phyloP scores from a whole-genome alignment of 2,329 filamentous ascomycete genomes.

The Diaporthe citriasiana region DNA sequence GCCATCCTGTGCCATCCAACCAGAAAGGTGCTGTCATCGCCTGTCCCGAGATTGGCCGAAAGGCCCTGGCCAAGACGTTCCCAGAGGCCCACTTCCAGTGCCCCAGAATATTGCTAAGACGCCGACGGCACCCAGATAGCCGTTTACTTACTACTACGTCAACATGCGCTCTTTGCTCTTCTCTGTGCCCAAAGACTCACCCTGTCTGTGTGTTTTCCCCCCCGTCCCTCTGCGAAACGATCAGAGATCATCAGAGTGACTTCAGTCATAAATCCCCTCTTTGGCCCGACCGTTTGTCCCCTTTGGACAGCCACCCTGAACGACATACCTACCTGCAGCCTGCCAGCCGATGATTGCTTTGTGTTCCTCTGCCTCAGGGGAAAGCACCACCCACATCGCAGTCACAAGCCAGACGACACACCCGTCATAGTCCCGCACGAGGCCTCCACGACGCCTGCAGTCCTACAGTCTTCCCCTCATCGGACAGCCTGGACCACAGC shows the following conservation, averaged over 20 bases:
- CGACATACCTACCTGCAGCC: conserved; percentile 9
- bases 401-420: conserved; percentile 9
- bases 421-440: neutral
- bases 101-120: conserved; percentile 24
- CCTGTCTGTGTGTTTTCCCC: neutral
- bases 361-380: conserved; percentile 23
- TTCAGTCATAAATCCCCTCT: neutral
- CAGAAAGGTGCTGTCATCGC: conserved; percentile 22
- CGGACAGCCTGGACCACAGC: neutral
- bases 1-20: conserved; percentile 17
- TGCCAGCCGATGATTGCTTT: conserved; percentile 26
- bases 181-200: neutral
- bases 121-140: conserved; percentile 11
- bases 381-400: conserved; percentile 16
- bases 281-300: neutral
- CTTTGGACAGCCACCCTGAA: neutral
- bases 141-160: conserved; percentile 17
- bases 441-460: neutral
- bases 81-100: neutral
- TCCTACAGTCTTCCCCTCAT: neutral
- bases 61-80: neutral
- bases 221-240: conserved; percentile 11
- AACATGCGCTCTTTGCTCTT: conserved; percentile 22
- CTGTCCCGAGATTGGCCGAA: conserved; percentile 31
- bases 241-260: neutral